phyloP scores from a whole-genome alignment of 2,329 filamentous ascomycete genomes.

The Curvularia spicifera region DNA sequence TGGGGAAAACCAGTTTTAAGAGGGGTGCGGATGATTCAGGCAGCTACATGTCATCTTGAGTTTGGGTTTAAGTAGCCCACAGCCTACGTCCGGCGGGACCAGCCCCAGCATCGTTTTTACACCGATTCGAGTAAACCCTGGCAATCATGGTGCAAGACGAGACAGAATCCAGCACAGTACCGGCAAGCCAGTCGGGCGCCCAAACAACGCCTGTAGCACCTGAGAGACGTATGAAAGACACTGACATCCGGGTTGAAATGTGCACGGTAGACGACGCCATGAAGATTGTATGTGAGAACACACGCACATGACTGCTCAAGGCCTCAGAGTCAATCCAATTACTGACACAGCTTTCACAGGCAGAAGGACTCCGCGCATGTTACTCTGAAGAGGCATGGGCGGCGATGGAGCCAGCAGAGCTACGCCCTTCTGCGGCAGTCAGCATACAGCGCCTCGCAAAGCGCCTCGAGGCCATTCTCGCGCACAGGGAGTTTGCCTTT shows the following conservation, averaged over 20 bases:
- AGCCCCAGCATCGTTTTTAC: background rate
- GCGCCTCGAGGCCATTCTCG: constrained; percentile 30
- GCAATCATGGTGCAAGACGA: constrained; percentile 22
- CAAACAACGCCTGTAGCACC: constrained; percentile 33
- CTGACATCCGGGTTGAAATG: constrained; percentile 26
- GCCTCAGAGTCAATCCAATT: background rate
- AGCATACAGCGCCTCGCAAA: constrained; percentile 30
- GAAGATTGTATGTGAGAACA: constrained; percentile 27
- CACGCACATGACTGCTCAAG: background rate
- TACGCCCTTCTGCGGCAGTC: constrained; percentile 19
- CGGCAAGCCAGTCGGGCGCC: constrained; percentile 1
- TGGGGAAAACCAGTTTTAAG: background rate
- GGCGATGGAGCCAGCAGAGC: constrained; percentile 28
- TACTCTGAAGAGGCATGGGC: constrained; percentile 33
- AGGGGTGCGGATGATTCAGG: background rate
- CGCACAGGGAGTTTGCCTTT: constrained; percentile 25
- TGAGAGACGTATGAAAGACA: constrained; percentile 24
- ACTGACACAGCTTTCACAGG: constrained; percentile 21
- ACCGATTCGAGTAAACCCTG: background rate
- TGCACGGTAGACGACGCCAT: constrained; percentile 27
- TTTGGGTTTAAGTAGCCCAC: background rate
- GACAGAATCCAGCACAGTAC: constrained; percentile 28
- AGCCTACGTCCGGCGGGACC: background rate
- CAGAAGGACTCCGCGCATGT: constrained; percentile 36
- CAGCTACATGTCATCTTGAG: background rate